Evolutionary conservation across 2,329 filamentous ascomycete species (phyloP), one percentile per base, ranked within the genome.

Genomic region (Fusarium sterilihyphosum): DNA sequence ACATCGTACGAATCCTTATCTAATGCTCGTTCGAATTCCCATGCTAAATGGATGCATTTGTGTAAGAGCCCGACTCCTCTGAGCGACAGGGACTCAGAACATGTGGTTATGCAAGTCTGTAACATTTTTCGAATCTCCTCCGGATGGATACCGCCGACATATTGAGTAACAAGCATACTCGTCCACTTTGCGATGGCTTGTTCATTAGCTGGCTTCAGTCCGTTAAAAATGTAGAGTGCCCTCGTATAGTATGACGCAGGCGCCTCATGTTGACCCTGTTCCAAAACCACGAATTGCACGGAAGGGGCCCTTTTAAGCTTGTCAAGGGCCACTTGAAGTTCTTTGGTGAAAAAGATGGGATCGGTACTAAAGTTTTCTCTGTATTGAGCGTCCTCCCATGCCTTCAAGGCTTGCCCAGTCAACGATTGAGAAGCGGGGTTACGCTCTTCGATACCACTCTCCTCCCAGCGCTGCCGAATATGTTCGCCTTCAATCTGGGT

Each of bases 401-500:
- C 69, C 26, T 80, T 78, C 20, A 91, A 75, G 3, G 80, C 68
- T 35, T 77, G 80, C 31, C 83, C 78, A 13, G 81, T 81, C 12
- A 85, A 70, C 10, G 71, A 53, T 10, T 79, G 70, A 18, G 68
- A 65, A 33, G 68, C 56, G 22, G 63, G 67, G 22, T 75, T 72
- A 40, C 53, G 64, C 22, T 76, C 76, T 47, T 67, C 73, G 29
- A 75, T 61, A 8, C 74, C 70, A 43, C 70, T 80, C 13, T 69
- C 64, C 41, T 80, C 74, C 82, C 79, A 82, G 7, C 83, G 76
- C 77, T 87, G 83, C 4, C 87, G 82, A 29, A 90, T 78, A 26
- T 82, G 81, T 75, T 92, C 90, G 13, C 90, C 90, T 74, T 92
- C 90, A 5, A 86, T 80, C 71, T 91, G 88, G 20, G 82, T 85